Evolutionary conservation across 257 asterid species (phyloP).

Genomic region (Plantago ovata): DNA sequence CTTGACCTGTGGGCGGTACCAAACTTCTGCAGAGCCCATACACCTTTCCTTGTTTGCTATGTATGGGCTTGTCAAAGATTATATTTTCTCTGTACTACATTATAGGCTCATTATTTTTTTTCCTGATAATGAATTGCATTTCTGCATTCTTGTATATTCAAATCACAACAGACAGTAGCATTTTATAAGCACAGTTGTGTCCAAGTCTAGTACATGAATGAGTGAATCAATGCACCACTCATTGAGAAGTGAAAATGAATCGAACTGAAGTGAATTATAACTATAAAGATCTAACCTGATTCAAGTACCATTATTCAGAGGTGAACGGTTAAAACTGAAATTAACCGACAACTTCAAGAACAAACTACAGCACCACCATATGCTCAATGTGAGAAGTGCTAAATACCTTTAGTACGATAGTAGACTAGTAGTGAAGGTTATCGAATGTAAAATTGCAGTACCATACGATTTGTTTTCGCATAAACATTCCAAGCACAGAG

Average conservation of each 20-base stretch:
- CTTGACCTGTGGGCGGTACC: constrained; percentile 9
- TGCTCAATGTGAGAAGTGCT: neutral
- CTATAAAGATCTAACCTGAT: too few relatives aligned
- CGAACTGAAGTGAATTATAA: too few relatives aligned
- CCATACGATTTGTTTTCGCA: neutral
- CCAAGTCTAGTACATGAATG: too few relatives aligned
- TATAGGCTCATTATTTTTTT: neutral
- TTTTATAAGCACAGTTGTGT: too few relatives aligned
- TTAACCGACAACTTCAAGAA: neutral
- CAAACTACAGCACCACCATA: neutral
- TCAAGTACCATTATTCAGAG: too few relatives aligned
- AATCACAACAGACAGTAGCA: too few relatives aligned
- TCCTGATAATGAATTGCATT: neutral
- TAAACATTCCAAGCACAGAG: neutral
- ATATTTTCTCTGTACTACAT: neutral
- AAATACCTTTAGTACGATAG: too few relatives aligned
- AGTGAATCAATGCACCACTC: too few relatives aligned
- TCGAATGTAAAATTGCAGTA: neutral
- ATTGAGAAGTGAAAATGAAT: too few relatives aligned
- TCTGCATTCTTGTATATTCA: too few relatives aligned
- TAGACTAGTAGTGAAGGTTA: neutral
- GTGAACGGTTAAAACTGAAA: neutral
- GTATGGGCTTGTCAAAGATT: constrained; percentile 1
- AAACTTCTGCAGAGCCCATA: constrained; percentile 9
- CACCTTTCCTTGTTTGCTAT: neutral